A percentile compares a stretch with the other conserved stretches of the same genome.
These are phyloP conservation scores for Saccharum spontaneum DNA, from an alignment of 176 grass and related monocot genomes.

Conservation along the genomic window DNA sequence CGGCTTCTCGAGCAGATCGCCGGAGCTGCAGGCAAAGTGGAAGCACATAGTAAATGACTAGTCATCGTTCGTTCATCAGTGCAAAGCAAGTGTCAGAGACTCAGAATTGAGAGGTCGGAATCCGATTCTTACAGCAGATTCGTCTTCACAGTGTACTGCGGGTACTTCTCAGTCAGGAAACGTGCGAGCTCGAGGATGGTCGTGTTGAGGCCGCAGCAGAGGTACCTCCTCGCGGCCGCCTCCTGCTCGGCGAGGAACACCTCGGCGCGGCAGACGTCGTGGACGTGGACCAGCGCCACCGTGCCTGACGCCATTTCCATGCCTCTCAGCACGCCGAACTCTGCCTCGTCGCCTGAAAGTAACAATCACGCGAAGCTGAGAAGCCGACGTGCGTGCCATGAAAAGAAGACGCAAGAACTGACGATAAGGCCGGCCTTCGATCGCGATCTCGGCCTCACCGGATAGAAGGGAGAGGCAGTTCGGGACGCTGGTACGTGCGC, in stretches of 20 bases:
- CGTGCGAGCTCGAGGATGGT: conserved; percentile 30
- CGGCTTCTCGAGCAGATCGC: not conserved
- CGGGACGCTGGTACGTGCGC: not conserved
- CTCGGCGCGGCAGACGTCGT: conserved; percentile 69
- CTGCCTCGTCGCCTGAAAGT: conserved; percentile 28
- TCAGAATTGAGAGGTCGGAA: not conserved
- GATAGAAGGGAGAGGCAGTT: conserved; percentile 44
- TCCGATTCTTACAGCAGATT: not conserved
- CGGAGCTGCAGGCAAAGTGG: not conserved
- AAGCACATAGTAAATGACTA: not conserved
- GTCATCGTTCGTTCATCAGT: not conserved
- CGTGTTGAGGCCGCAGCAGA: conserved; percentile 54
- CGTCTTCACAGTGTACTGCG: conserved; percentile 38
- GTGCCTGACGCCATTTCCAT: not conserved
- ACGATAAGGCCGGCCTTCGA: not conserved
- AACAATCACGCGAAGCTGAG: not conserved
- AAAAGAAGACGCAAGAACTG: not conserved
- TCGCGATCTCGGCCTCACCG: conserved; percentile 16
- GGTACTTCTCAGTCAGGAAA: conserved; percentile 42
- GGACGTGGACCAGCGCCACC: conserved; percentile 35
- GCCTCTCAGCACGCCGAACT: conserved; percentile 9
- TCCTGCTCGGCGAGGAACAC: conserved; percentile 46
- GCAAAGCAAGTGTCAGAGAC: not conserved
- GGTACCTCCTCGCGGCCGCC: conserved; percentile 41
- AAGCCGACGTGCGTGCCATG: not conserved